Conservation (phyloP, 305 asterid genomes). For the Solanum hybrid region DNA sequence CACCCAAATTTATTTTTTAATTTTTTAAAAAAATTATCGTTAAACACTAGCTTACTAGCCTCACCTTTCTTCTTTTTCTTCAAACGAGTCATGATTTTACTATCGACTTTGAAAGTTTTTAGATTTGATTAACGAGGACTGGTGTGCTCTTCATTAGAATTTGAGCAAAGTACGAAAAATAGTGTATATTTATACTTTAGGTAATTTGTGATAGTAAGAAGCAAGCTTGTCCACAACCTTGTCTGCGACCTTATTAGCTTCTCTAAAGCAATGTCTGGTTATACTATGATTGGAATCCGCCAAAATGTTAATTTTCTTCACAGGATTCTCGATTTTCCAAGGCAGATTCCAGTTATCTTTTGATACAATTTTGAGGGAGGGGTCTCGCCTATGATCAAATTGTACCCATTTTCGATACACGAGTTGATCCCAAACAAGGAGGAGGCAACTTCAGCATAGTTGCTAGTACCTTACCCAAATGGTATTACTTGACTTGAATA, state of each 20-base stretch:
- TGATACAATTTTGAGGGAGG: no score
- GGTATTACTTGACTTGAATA: not conserved
- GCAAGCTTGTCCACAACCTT: not conserved
- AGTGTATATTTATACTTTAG: not conserved
- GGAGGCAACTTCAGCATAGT: not conserved
- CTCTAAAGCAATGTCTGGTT: no score
- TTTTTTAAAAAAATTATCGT: no score
- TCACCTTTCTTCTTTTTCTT: not conserved
- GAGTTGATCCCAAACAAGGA: not conserved
- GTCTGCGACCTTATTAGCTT: no score
- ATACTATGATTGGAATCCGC: no score
- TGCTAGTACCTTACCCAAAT: not conserved
- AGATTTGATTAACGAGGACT: not conserved
- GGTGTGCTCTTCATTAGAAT: not conserved
- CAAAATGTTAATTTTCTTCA: no score
- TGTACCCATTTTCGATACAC: not conserved
- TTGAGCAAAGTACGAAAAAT: not conserved
- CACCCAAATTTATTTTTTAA: no score
- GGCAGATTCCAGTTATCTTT: no score
- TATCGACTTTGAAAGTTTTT: not conserved
- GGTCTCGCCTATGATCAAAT: not conserved
- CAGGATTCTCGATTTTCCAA: no score
- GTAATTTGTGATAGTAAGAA: not conserved
- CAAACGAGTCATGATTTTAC: not conserved
- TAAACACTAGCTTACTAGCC: not conserved